Base-by-base conservation (phyloP, 2,329 filamentous ascomycete genomes). In the Sarocladium oryzae region DNA sequence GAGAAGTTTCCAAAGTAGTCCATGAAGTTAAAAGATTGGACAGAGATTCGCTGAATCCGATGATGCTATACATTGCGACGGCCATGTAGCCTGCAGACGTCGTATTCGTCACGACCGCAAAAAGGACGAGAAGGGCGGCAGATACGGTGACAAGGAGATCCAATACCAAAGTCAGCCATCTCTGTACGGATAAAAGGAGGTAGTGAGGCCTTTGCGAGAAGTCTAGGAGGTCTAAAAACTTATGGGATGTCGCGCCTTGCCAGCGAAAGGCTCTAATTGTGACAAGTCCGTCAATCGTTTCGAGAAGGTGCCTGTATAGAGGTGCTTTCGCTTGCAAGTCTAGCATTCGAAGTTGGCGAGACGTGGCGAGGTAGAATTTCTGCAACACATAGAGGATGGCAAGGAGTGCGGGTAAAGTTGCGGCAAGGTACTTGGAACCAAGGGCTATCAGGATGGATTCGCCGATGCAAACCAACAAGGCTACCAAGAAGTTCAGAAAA, bases 191-290 rank as follows among this genome's bases (percentile, higher is more conserved):
- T 51, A 69, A 72, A 49, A 77, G 66, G 2, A 75, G 64, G 53
- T 78, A 79, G 43, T 73, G 74, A 0, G 76, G 75, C 35, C 67
- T 66, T 51, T 78, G 76, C 0, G 72, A 75, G 10, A 59, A 59
- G 52, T 78, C 68, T 1, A 73, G 55, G 2, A 69, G 58, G 2
- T 54, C 51, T 5, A 63, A 61, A 15, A 65, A 69, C 24, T 68
- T 66, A 4, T 65, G 53, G 1, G 66, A 56, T 41, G 69, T 67
- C 1, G 61, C 60, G 6, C 56, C 54, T n/a, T 70, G 63, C 74
- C 75, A 78, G 1, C 67, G 66, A 51, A 77, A 78, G 0, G 76
- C 71, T 7, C 76, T 72, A 36, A 81, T 71, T 0, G 73, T 78
- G 0, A 66, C 56, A 0, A 79, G 54, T 0, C 76, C 77, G 5